These are phyloP conservation scores for Plasmodium relictum DNA, from an alignment of 169 alveolate species.

Conservation along the genomic window DNA sequence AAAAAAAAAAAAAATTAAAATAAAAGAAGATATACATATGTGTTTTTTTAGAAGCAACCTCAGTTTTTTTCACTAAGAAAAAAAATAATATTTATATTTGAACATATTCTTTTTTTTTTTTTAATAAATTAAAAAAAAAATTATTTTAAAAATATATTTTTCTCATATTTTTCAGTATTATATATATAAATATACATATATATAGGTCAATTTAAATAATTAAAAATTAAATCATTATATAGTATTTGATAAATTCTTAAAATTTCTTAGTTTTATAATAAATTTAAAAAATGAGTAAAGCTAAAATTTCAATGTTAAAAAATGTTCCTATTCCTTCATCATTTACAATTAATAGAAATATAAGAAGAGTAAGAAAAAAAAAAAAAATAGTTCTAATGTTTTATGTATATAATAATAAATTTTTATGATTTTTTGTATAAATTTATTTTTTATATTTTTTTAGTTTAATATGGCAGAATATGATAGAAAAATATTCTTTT, in stretches of 20 bases:
- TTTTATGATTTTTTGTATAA: background rate
- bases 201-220: background rate
- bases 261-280: background rate
- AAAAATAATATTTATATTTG: too few species aligned
- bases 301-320: slow-evolving; percentile 4
- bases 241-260: too few species aligned
- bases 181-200: slow-evolving; percentile 4
- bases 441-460: slow-evolving; percentile 5
- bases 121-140: too few species aligned
- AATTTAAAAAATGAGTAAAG: background rate
- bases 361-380: slow-evolving; percentile 12
- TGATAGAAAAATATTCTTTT: slow-evolving; percentile 62
- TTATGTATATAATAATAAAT: background rate
- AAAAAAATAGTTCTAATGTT: background rate
- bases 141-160: too few species aligned
- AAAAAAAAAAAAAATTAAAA: too few species aligned
- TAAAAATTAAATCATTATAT: too few species aligned
- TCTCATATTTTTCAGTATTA: too few species aligned
- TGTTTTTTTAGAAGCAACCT: too few species aligned
- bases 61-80: too few species aligned
- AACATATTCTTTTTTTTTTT: too few species aligned
- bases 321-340: slow-evolving; percentile 35
- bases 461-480: slow-evolving; percentile 77
- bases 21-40: too few species aligned
- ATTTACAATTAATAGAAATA: slow-evolving; percentile 27